Evolutionary conservation across 1,284 basidiomycete genomes (phyloP).

Genomic region (Trametes polyzona): DNA sequence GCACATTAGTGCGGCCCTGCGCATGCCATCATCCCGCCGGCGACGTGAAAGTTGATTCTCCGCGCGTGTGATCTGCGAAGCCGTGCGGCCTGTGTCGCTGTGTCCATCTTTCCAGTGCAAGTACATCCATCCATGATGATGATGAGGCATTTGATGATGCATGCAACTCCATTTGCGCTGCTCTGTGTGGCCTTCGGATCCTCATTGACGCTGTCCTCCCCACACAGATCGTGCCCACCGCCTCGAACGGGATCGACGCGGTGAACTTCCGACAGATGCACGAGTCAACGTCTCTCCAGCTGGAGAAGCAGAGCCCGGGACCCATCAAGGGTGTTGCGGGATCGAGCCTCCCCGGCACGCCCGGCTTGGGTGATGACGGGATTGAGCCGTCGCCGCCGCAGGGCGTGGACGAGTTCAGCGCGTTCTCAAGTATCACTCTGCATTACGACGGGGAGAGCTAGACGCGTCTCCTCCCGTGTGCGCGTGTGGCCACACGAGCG

Average conservation of each 20-base stretch:
- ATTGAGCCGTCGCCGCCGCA: constrained; percentile 41
- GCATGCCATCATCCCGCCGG: constrained; percentile 23
- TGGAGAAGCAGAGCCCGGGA: constrained; percentile 61
- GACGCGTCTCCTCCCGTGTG: constrained; percentile 10
- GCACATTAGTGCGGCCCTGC: constrained; percentile 1
- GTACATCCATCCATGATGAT: constrained; percentile 16
- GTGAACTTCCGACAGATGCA: constrained; percentile 91
- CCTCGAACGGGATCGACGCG: constrained; percentile 83
- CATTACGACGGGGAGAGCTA: constrained; percentile 76
- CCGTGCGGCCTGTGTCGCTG: constrained; percentile 4
- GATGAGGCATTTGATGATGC: no score
- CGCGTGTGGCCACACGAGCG: neutral
- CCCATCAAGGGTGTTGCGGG: constrained; percentile 42
- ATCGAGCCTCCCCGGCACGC: constrained; percentile 42
- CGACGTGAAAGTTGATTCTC: constrained; percentile 11
- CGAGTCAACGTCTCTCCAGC: constrained; percentile 88
- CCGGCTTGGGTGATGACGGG: constrained; percentile 54
- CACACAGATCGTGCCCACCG: constrained; percentile 78
- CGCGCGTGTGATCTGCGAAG: constrained; percentile 1
- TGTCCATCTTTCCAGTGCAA: constrained; percentile 11
- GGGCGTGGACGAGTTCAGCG: constrained; percentile 71
- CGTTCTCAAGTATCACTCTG: constrained; percentile 87
- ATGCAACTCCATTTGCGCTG: constrained; percentile 7
- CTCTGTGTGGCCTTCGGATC: constrained; percentile 3
- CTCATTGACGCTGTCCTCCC: neutral